A percentile compares a stretch with the other conserved stretches of the same genome.
These are phyloP conservation scores for Euphrasia confusa DNA, from an alignment of 257 asterid genomes.

Conservation along the genomic window DNA sequence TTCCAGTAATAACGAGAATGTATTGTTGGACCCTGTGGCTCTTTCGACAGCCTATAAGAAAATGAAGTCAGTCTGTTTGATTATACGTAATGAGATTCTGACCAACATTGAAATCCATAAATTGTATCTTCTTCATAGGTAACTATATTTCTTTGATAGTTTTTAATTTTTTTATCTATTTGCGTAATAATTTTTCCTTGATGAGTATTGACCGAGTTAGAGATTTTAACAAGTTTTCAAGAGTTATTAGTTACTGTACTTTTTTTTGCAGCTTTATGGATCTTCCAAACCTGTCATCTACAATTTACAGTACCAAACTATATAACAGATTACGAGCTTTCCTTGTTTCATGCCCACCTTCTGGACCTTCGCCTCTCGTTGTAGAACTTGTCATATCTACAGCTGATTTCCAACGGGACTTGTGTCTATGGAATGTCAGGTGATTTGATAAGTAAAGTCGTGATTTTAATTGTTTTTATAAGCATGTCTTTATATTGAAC, in stretches of 20 bases:
- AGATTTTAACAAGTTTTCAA: not conserved
- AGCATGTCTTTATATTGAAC: conserved; percentile 1
- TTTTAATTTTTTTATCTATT: too few relatives aligned
- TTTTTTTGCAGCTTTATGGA: conserved; percentile 65
- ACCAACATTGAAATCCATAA: conserved; percentile 80
- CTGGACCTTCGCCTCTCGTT: conserved; percentile 70
- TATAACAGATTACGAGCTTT: conserved; percentile 66
- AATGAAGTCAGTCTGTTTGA: conserved; percentile 63
- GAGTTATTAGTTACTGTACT: conserved; percentile 16
- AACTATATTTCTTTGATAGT: conserved; percentile 9
- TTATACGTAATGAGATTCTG: conserved; percentile 64
- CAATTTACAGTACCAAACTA: conserved; percentile 83
- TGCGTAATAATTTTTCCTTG: not conserved
- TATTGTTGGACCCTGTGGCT: conserved; percentile 67
- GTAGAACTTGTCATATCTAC: conserved; percentile 78
- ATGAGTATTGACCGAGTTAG: not conserved
- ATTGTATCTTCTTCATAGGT: conserved; percentile 90
- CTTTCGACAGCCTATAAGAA: conserved; percentile 79
- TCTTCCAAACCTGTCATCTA: conserved; percentile 82
- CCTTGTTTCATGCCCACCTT: conserved; percentile 83
- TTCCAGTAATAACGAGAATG: conserved; percentile 54
- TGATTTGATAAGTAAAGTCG: conserved; percentile 21
- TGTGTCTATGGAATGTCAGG: conserved; percentile 77
- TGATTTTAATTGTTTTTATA: conserved; percentile 5
- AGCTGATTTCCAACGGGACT: conserved; percentile 86